Evolutionary conservation across 192 early-diverging fungal genomes (phyloP).

Genomic region (Backusella tuberculispora): DNA sequence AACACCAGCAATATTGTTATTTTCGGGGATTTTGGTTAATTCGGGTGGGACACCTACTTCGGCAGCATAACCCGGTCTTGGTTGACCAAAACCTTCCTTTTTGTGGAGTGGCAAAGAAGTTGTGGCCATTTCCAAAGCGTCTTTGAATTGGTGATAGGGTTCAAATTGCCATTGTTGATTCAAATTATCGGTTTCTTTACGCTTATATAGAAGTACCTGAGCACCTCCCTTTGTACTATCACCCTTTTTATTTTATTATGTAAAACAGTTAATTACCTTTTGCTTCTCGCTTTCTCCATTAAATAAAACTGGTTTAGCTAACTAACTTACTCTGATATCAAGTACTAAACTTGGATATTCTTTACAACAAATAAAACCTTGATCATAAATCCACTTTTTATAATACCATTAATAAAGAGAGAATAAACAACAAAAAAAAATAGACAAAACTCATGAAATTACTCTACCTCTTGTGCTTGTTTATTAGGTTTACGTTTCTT

Average conservation of each 20-base stretch:
- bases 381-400: conserved; percentile 35
- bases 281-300: not conserved
- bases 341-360: conserved; percentile 39
- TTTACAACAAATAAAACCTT: conserved; percentile 39
- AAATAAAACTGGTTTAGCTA: not conserved
- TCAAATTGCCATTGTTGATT: conserved; percentile 44
- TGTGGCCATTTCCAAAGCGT: conserved; percentile 24
- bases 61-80: conserved; percentile 38
- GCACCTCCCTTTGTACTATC: conserved; percentile 41
- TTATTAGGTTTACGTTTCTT: conserved; percentile 30
- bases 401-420: not conserved
- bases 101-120: conserved; percentile 28
- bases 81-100: conserved; percentile 36
- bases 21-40: conserved; percentile 27
- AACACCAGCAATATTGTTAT: conserved; percentile 31
- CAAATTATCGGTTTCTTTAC: conserved; percentile 40
- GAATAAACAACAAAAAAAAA: not conserved
- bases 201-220: conserved; percentile 39
- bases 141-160: conserved; percentile 33
- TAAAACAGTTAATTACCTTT: not conserved
- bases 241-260: conserved; percentile 21
- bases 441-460: not conserved
- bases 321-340: conserved; percentile 37
- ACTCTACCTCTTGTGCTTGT: conserved; percentile 35
- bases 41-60: conserved; percentile 37